Conservation (phyloP, 140 eudicot genomes). For the Flaveria floridana region DNA sequence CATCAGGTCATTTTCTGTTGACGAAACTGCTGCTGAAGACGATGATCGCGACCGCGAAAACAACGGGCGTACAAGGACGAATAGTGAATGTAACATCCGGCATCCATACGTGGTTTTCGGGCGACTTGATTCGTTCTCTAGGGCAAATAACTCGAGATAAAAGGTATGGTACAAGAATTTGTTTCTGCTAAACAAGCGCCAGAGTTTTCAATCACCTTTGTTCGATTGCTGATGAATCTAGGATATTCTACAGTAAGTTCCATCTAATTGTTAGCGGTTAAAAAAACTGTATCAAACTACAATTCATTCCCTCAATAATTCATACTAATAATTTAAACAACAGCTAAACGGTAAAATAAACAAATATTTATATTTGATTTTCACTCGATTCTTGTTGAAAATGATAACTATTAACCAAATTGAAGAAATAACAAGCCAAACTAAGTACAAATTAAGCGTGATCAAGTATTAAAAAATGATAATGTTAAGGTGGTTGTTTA, state of each 20-base stretch:
- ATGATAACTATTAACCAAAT: background rate
- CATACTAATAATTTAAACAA: too few relatives aligned
- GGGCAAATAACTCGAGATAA: constrained; percentile 58
- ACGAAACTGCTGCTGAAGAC: constrained; percentile 72
- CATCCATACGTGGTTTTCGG: constrained; percentile 87
- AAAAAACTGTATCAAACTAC: too few relatives aligned
- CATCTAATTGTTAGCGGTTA: background rate
- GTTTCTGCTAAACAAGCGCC: too few relatives aligned
- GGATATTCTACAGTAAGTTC: constrained; percentile 17
- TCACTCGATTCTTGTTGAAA: too few relatives aligned
- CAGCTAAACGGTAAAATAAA: too few relatives aligned
- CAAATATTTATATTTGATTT: too few relatives aligned
- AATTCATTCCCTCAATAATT: too few relatives aligned
- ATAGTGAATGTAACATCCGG: constrained; percentile 91
- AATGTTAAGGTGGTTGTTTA: background rate
- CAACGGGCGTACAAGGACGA: constrained; percentile 71
- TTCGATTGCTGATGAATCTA: constrained; percentile 6
- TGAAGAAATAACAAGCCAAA: background rate
- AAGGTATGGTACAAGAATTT: constrained; percentile 37
- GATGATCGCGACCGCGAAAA: constrained; percentile 69
- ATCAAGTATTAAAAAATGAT: background rate
- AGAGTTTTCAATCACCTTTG: background rate
- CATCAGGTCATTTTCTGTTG: constrained; percentile 71
- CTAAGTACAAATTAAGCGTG: background rate
- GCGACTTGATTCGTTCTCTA: constrained; percentile 61